phyloP scores from a whole-genome alignment of 768 basidiomycete species.

The Trametes maxima region DNA sequence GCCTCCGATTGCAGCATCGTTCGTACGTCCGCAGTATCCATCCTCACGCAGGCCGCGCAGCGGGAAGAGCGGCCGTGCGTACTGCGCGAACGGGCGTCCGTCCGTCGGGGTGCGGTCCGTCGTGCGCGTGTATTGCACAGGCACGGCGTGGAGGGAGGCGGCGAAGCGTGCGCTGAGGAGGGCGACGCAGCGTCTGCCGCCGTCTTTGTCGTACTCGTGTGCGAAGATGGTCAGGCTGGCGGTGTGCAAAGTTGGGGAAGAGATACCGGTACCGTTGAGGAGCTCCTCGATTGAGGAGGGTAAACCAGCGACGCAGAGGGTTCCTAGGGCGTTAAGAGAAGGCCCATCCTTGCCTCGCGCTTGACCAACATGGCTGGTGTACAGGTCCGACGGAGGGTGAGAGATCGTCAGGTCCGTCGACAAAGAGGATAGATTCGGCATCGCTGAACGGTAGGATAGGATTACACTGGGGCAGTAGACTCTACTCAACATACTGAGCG shows the following conservation, averaged over 20 bases:
- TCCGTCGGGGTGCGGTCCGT: not conserved
- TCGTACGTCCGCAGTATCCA: too few relatives aligned
- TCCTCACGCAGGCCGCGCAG: not conserved
- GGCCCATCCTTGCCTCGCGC: not conserved
- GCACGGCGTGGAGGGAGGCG: slow-evolving; percentile 2
- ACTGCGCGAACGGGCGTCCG: slow-evolving; percentile 7
- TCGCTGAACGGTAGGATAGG: slow-evolving; percentile 4
- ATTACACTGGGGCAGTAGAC: too few relatives aligned
- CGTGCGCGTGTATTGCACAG: slow-evolving; percentile 3
- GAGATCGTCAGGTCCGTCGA: slow-evolving; percentile 7
- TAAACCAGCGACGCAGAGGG: slow-evolving; percentile 1
- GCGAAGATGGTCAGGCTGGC: not conserved
- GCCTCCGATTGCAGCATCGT: too few relatives aligned
- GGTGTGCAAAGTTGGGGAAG: not conserved
- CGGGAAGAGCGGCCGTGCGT: slow-evolving; percentile 5
- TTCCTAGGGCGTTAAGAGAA: not conserved
- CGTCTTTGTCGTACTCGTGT: slow-evolving; percentile 2
- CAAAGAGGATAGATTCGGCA: slow-evolving; percentile 8
- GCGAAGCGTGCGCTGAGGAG: slow-evolving; percentile 9
- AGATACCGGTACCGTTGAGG: not conserved
- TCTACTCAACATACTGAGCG: too few relatives aligned
- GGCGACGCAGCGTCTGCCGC: slow-evolving; percentile 3
- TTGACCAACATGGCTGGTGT: not conserved
- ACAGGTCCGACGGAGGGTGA: not conserved
- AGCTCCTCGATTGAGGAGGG: slow-evolving; percentile 11